A percentile compares a stretch with the other conserved stretches of the same genome.
Evolutionary conservation across 768 basidiomycete species (phyloP).

Genomic region (Holtermanniella nyarrowii): DNA sequence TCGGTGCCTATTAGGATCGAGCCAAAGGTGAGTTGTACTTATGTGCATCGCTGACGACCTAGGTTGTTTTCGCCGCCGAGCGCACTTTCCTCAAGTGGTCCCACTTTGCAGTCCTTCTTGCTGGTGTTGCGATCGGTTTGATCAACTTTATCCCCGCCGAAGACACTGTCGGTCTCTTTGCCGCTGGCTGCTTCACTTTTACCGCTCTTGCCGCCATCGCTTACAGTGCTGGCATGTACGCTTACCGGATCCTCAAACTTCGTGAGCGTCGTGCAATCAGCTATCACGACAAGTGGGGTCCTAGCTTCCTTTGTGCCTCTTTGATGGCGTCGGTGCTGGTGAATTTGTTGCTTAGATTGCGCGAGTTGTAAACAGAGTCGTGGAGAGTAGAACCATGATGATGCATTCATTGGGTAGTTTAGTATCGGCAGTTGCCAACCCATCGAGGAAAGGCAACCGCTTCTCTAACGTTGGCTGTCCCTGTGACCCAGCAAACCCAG

Average conservation of each 20-base stretch:
- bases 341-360: constrained; percentile 32
- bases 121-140: constrained; percentile 50
- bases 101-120: constrained; percentile 52
- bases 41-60: background rate
- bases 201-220: constrained; percentile 79
- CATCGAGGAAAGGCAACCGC: constrained; percentile 86
- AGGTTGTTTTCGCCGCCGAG: constrained; percentile 78
- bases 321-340: constrained; percentile 32
- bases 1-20: constrained; percentile 91
- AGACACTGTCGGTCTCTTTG: constrained; percentile 61
- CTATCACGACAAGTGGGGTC: constrained; percentile 40
- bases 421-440: constrained; percentile 43
- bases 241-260: constrained; percentile 31
- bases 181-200: constrained; percentile 77
- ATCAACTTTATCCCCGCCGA: constrained; percentile 37
- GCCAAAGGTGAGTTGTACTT: constrained; percentile 59
- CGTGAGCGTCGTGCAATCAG: constrained; percentile 30
- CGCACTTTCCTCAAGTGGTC: constrained; percentile 63
- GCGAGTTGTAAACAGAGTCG: constrained; percentile 21
- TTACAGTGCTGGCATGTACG: constrained; percentile 54
- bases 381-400: background rate
- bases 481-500: constrained; percentile 73
- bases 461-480: constrained; percentile 82
- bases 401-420: no score
- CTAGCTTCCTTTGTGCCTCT: constrained; percentile 29